Evolutionary conservation across 768 basidiomycete species (phyloP).

Genomic region (Kwoniella sp.): DNA sequence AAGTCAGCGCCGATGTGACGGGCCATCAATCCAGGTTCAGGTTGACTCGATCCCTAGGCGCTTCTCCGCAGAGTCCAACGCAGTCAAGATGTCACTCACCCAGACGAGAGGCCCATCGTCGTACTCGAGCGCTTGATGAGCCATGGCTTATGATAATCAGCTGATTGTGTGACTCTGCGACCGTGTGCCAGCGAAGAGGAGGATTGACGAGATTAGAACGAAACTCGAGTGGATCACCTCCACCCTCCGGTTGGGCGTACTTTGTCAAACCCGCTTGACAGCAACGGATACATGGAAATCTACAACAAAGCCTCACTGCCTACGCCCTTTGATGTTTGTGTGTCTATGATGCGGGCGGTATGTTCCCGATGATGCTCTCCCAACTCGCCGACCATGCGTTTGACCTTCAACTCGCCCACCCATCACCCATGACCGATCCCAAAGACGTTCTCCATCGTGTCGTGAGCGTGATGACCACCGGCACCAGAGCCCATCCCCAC

Average conservation of each 20-base stretch:
- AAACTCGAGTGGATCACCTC: constrained; percentile 1
- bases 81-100: constrained; percentile 26
- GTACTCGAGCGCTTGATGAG: constrained; percentile 25
- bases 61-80: too few relatives aligned
- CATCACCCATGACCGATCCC: constrained; percentile 5
- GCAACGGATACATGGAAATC: too few relatives aligned
- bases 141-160: neutral
- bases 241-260: too few relatives aligned
- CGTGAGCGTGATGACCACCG: neutral
- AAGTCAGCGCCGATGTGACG: neutral
- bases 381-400: too few relatives aligned
- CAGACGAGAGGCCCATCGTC: constrained; percentile 48
- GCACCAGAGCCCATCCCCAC: constrained; percentile 2
- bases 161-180: neutral
- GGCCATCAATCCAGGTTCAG: too few relatives aligned
- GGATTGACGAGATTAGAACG: constrained; percentile 1
- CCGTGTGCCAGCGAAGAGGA: neutral
- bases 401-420: neutral
- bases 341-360: too few relatives aligned
- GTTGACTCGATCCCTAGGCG: too few relatives aligned
- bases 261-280: too few relatives aligned
- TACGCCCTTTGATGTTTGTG: too few relatives aligned
- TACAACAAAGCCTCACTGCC: too few relatives aligned
- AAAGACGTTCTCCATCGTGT: constrained; percentile 11
- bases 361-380: too few relatives aligned